Evolutionary conservation across 23 red algal species (phyloP).

Genomic region (Gracilaria gracilis): DNA sequence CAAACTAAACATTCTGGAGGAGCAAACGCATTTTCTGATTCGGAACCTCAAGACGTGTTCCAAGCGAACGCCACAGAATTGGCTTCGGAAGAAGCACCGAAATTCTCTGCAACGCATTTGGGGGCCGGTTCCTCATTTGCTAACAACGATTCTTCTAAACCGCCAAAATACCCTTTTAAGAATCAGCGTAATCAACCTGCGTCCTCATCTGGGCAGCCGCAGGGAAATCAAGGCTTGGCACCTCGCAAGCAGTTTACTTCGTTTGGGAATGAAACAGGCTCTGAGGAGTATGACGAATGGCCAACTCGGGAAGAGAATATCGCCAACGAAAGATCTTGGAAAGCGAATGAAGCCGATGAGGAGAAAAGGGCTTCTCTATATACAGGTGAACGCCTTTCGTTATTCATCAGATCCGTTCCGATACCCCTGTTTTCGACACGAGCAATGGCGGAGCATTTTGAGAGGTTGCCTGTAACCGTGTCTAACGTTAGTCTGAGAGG

Average conservation of each 20-base stretch:
- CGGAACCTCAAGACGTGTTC: background rate
- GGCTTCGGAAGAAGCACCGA: background rate
- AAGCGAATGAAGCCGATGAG: background rate
- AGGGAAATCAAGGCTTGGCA: background rate
- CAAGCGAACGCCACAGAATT: background rate
- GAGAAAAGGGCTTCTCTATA: background rate
- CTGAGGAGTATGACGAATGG: background rate
- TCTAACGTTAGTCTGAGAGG: slow-evolving; percentile 38
- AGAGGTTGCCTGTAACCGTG: background rate
- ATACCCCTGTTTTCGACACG: slow-evolving; percentile 20
- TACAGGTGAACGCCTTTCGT: background rate
- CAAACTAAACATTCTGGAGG: background rate
- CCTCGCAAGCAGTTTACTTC: slow-evolving; percentile 16
- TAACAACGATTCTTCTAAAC: slow-evolving; percentile 7
- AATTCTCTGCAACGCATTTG: background rate
- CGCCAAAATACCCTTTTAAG: slow-evolving; percentile 28
- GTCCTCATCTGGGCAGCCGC: background rate
- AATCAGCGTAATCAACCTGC: background rate
- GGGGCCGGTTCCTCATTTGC: background rate
- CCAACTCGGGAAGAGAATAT: background rate
- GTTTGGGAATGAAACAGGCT: background rate
- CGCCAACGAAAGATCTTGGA: background rate
- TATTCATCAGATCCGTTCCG: slow-evolving; percentile 44
- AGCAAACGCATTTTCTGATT: background rate
- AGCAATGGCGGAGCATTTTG: slow-evolving; percentile 41